phyloP scores from a whole-genome alignment of 345 rosid genomes.

The Carallia pectinifolia region DNA sequence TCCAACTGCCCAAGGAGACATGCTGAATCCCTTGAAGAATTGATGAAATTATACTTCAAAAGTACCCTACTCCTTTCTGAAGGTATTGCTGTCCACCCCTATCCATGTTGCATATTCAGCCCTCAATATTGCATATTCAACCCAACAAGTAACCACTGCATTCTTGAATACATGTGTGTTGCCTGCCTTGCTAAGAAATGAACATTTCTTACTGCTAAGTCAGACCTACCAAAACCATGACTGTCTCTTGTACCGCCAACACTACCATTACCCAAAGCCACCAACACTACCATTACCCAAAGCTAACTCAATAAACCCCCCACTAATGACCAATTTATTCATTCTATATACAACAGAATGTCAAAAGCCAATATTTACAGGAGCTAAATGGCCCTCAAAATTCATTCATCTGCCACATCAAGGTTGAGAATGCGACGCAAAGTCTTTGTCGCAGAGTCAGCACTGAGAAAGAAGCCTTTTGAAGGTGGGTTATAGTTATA shows the following conservation, averaged over 20 bases:
- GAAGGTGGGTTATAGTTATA: slow-evolving; percentile 32
- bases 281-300: slow-evolving; percentile 24
- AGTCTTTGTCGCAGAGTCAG: slow-evolving; percentile 79
- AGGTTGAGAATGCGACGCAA: slow-evolving; percentile 95
- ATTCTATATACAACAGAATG: slow-evolving; percentile 53
- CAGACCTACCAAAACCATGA: slow-evolving; percentile 34
- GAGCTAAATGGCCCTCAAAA: slow-evolving; percentile 38
- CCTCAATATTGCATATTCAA: slow-evolving; percentile 15
- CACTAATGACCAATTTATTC: slow-evolving; percentile 44
- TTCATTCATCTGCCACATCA: slow-evolving; percentile 57
- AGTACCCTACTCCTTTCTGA: slow-evolving; percentile 23
- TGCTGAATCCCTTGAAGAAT: not conserved
- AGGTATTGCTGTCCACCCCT: slow-evolving; percentile 15
- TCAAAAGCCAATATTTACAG: slow-evolving; percentile 49
- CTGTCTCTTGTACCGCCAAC: slow-evolving; percentile 30
- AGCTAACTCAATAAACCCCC: slow-evolving; percentile 35
- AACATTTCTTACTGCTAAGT: slow-evolving; percentile 12
- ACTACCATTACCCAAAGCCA: slow-evolving; percentile 25
- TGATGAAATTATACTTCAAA: not conserved
- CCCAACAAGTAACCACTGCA: slow-evolving; percentile 8
- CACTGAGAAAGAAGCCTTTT: slow-evolving; percentile 45
- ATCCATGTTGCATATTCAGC: slow-evolving; percentile 18
- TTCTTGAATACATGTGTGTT: slow-evolving; percentile 1
- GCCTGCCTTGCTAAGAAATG: slow-evolving; percentile 21
- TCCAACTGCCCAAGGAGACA: slow-evolving; percentile 19